These are phyloP conservation scores for Leccinum uliginosum DNA, from an alignment of 768 basidiomycete species.

Conservation along the genomic window DNA sequence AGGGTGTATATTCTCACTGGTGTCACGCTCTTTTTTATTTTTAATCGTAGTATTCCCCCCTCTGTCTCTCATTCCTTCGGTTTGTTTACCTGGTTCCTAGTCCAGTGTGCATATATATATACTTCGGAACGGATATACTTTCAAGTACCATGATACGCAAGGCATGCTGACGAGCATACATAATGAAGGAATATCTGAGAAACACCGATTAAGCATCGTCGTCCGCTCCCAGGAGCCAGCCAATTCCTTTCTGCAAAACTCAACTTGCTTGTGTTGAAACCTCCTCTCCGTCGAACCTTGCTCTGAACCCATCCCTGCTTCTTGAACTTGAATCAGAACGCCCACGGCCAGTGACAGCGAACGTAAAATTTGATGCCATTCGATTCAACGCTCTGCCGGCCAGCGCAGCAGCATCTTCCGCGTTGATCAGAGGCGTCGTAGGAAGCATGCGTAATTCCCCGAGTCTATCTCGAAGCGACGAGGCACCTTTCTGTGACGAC, in stretches of 20 bases:
- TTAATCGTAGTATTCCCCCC: slow-evolving; percentile 24
- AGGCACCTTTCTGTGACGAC: slow-evolving; percentile 35
- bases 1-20: slow-evolving; percentile 7
- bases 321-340: slow-evolving; percentile 27
- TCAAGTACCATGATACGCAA: slow-evolving; percentile 16
- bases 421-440: slow-evolving; percentile 60
- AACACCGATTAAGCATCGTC: slow-evolving; percentile 30
- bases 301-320: slow-evolving; percentile 38
- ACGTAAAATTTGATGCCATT: slow-evolving; percentile 73
- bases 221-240: slow-evolving; percentile 93
- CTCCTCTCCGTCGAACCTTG: slow-evolving; percentile 50
- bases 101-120: slow-evolving; percentile 27
- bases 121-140: slow-evolving; percentile 16
- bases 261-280: slow-evolving; percentile 70
- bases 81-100: slow-evolving; percentile 26
- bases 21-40: slow-evolving; percentile 10
- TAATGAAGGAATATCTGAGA: slow-evolving; percentile 7
- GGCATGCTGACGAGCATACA: slow-evolving; percentile 13
- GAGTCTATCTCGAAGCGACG: slow-evolving; percentile 58
- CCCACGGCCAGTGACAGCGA: slow-evolving; percentile 47
- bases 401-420: slow-evolving; percentile 76
- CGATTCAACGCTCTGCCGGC: slow-evolving; percentile 76
- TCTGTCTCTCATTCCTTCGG: slow-evolving; percentile 8
- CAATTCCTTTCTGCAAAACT: slow-evolving; percentile 85
- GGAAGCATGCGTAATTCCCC: slow-evolving; percentile 70